These are phyloP conservation scores for Pelargonium cotyledonis DNA, from an alignment of 441 rosid species.

Conservation along the genomic window DNA sequence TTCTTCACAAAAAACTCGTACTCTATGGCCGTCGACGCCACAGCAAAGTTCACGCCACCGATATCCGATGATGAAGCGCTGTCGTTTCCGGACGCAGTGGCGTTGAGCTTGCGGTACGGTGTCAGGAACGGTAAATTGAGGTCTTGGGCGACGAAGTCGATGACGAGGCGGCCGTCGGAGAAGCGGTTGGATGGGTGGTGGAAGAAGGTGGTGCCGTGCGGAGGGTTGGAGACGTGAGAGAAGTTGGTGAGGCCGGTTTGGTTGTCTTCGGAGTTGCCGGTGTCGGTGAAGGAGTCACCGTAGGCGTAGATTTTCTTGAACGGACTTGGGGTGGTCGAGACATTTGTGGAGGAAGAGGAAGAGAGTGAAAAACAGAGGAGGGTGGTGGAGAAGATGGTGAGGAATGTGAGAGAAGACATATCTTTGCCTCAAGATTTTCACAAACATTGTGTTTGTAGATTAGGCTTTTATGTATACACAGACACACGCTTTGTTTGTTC, in stretches of 20 bases:
- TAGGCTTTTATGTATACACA: background rate
- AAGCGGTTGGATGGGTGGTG: conserved; percentile 74
- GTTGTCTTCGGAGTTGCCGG: conserved; percentile 77
- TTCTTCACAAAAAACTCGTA: conserved; percentile 69
- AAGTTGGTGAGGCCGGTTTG: conserved; percentile 60
- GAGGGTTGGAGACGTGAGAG: conserved; percentile 65
- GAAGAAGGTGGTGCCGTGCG: conserved; percentile 77
- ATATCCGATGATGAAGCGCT: background rate
- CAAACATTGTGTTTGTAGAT: background rate
- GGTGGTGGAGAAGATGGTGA: conserved; percentile 18
- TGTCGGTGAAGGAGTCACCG: conserved; percentile 92
- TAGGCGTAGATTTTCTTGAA: conserved; percentile 78
- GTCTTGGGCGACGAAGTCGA: conserved; percentile 69
- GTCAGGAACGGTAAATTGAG: conserved; percentile 63
- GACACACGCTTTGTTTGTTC: no score
- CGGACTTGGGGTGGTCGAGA: conserved; percentile 30
- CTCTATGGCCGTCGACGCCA: conserved; percentile 66
- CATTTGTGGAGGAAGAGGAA: conserved; percentile 19
- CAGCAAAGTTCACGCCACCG: conserved; percentile 74
- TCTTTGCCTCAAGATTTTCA: conserved; percentile 2
- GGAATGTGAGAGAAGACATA: background rate
- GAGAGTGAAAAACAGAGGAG: background rate
- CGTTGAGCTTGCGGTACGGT: conserved; percentile 41
- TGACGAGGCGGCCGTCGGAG: conserved; percentile 83
- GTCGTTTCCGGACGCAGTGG: conserved; percentile 10